phyloP scores from a whole-genome alignment of 768 basidiomycete species.

The Tylopilus felleus region DNA sequence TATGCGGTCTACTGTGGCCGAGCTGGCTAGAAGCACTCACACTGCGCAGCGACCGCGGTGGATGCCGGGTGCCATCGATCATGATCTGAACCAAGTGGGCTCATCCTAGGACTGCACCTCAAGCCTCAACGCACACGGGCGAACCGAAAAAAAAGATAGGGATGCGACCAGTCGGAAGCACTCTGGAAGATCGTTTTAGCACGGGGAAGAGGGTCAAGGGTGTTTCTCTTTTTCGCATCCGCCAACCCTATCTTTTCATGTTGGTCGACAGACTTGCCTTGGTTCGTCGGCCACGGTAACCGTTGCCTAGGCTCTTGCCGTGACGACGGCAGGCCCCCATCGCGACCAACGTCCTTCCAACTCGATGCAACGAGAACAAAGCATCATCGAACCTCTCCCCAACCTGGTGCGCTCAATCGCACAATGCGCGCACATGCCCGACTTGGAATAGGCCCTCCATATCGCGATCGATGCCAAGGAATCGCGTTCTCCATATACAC shows the following conservation, averaged over 20 bases:
- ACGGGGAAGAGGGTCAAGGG: too few relatives aligned
- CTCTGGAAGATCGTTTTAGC: too few relatives aligned
- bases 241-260: not conserved
- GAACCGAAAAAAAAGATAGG: not conserved
- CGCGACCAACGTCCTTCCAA: too few relatives aligned
- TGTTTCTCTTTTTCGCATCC: not conserved
- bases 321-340: too few relatives aligned
- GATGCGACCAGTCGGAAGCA: not conserved
- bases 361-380: not conserved
- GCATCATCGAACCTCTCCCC: too few relatives aligned
- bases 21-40: not conserved
- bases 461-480: not conserved
- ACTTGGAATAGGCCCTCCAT: not conserved
- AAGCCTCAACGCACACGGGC: not conserved
- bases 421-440: not conserved
- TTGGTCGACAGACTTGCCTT: too few relatives aligned
- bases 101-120: not conserved
- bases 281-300: not conserved
- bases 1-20: slow-evolving; percentile 9
- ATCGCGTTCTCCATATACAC: too few relatives aligned
- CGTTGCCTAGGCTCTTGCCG: not conserved
- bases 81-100: not conserved
- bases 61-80: slow-evolving; percentile 9
- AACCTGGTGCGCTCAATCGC: not conserved
- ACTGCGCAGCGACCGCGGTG: slow-evolving; percentile 16